phyloP scores from a whole-genome alignment of 1,139 yeast species.

The Yarrowia galli region DNA sequence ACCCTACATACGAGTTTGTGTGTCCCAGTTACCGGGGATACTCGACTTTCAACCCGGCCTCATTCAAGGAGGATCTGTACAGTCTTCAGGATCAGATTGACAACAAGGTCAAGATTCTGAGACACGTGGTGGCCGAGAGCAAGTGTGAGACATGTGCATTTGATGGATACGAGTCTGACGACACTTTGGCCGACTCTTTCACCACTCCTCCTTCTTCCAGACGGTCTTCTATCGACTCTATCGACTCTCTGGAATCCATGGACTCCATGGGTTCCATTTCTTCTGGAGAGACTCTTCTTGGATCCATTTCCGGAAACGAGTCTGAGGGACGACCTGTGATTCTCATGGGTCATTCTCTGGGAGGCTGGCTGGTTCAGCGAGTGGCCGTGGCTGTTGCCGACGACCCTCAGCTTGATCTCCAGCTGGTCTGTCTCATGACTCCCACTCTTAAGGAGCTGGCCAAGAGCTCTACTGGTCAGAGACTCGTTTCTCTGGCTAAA shows the following conservation, averaged over 20 bases:
- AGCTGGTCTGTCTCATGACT: constrained; percentile 64
- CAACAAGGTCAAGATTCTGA: constrained; percentile 47
- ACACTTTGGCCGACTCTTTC: constrained; percentile 7
- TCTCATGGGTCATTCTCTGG: constrained; percentile 68
- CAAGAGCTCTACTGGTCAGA: constrained; percentile 59
- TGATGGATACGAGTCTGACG: constrained; percentile 33
- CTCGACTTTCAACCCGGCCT: constrained; percentile 29
- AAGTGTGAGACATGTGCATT: constrained; percentile 3
- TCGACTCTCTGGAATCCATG: constrained; percentile 11
- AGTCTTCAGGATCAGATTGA: constrained; percentile 60
- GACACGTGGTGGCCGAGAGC: constrained; percentile 38
- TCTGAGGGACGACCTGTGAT: constrained; percentile 51
- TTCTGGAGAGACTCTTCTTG: constrained; percentile 22
- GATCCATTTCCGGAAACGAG: constrained; percentile 9
- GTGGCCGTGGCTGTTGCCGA: constrained; percentile 49
- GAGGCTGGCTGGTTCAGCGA: constrained; percentile 64
- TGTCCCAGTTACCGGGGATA: constrained; percentile 65
- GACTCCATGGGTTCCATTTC: constrained; percentile 13
- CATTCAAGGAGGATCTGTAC: constrained; percentile 45
- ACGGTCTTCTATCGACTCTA: constrained; percentile 19
- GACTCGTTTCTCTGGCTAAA: constrained; percentile 49
- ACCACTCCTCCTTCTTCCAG: constrained; percentile 15
- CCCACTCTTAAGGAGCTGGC: constrained; percentile 69
- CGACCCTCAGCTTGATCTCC: constrained; percentile 44
- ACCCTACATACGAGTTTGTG: constrained; percentile 59